A percentile compares a stretch with the other conserved stretches of the same genome.
phyloP scores from a whole-genome alignment of 345 rosid genomes.

The Cochlearia excelsa region DNA sequence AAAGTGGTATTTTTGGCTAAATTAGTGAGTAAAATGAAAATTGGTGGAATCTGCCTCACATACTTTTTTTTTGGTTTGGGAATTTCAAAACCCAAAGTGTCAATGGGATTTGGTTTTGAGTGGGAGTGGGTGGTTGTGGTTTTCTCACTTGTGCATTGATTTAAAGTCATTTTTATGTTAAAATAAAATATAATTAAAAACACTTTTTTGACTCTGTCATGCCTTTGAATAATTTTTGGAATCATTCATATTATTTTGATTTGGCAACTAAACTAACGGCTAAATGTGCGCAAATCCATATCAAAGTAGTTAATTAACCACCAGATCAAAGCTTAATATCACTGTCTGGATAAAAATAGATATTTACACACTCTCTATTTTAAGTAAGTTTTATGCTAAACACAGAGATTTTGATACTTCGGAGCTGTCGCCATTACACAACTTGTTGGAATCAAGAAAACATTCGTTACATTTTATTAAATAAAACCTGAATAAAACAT shows the following conservation, averaged over 20 bases:
- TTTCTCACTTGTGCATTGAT: slow-evolving; percentile 26
- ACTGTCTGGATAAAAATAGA: slow-evolving; percentile 4
- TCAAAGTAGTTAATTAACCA: slow-evolving; percentile 23
- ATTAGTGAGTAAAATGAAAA: slow-evolving; percentile 25
- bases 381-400: slow-evolving; percentile 10
- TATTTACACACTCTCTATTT: slow-evolving; percentile 5
- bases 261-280: slow-evolving; percentile 19
- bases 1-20: slow-evolving; percentile 19
- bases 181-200: background rate
- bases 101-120: slow-evolving; percentile 38
- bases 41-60: slow-evolving; percentile 28
- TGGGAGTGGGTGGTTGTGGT: slow-evolving; percentile 39
- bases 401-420: background rate
- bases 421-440: slow-evolving; percentile 3
- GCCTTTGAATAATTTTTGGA: slow-evolving; percentile 21
- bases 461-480: background rate
- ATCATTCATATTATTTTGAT: slow-evolving; percentile 24
- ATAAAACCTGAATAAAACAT: slow-evolving; percentile 2
- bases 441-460: background rate
- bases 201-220: slow-evolving; percentile 30
- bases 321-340: slow-evolving; percentile 2
- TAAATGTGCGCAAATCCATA: slow-evolving; percentile 3
- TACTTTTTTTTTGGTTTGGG: slow-evolving; percentile 1
- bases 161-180: background rate
- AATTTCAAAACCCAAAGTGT: slow-evolving; percentile 26